These are phyloP conservation scores for Citrus maxima DNA, from an alignment of 345 rosid species.

Conservation along the genomic window DNA sequence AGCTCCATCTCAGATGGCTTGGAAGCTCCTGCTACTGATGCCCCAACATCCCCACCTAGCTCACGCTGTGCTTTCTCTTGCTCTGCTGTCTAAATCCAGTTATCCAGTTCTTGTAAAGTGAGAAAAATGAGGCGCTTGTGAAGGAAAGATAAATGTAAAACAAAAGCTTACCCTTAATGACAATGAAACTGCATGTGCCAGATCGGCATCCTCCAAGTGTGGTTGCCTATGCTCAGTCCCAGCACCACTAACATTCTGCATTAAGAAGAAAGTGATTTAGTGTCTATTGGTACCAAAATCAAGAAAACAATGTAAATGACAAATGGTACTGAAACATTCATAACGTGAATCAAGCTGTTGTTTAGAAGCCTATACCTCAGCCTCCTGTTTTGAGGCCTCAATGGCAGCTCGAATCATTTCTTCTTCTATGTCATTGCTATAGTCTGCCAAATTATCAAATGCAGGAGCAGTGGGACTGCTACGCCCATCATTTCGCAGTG, in stretches of 20 bases:
- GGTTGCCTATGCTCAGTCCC: conserved; percentile 38
- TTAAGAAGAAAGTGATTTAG: conserved; percentile 10
- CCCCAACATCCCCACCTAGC: conserved; percentile 38
- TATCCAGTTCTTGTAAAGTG: conserved; percentile 25
- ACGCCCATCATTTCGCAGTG: conserved; percentile 23
- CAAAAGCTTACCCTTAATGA: conserved; percentile 55
- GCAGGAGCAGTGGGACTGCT: conserved; percentile 42
- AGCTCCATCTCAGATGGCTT: conserved; percentile 38
- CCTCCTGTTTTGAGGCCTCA: conserved; percentile 89
- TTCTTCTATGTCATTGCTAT: conserved; percentile 86
- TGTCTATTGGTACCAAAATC: neutral
- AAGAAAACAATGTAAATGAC: neutral
- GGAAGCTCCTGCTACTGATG: conserved; percentile 38
- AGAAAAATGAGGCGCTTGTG: neutral
- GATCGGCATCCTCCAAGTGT: conserved; percentile 52
- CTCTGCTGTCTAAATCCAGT: conserved; percentile 62
- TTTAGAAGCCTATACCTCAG: conserved; percentile 40
- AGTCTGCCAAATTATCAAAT: conserved; percentile 45
- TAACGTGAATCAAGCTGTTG: neutral
- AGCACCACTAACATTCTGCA: conserved; percentile 44
- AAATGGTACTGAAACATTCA: neutral
- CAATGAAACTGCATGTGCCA: conserved; percentile 67
- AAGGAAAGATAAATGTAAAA: neutral
- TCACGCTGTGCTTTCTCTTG: conserved; percentile 55
- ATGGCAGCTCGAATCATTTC: conserved; percentile 98